Conservation (phyloP, 192 early-diverging fungal species). For the Phycomyces blakesleeanus region DNA sequence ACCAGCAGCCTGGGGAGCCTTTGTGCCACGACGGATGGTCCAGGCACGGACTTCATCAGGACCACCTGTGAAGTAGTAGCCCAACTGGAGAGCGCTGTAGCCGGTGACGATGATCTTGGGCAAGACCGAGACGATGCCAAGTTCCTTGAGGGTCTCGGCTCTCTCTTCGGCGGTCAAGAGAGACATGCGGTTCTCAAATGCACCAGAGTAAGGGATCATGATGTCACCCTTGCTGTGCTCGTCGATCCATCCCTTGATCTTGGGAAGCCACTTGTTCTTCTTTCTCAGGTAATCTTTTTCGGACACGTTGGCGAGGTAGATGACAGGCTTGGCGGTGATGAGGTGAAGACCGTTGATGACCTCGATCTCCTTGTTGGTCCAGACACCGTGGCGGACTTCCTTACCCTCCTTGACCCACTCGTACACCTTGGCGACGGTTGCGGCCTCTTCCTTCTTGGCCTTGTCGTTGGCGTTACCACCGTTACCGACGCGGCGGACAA, state of each 20-base stretch:
- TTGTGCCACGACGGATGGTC: conserved; percentile 63
- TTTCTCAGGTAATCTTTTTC: conserved; percentile 87
- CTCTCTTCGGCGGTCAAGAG: conserved; percentile 49
- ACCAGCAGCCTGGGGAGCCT: conserved; percentile 83
- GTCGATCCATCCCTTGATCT: conserved; percentile 93
- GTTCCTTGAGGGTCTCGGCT: conserved; percentile 58
- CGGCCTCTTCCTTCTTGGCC: conserved; percentile 83
- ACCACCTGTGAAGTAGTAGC: conserved; percentile 95
- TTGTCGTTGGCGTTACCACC: conserved; percentile 82
- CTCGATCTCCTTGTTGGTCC: conserved; percentile 88
- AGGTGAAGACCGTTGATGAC: conserved; percentile 83
- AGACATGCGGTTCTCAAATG: conserved; percentile 57
- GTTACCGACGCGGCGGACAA: conserved; percentile 68
- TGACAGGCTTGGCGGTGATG: conserved; percentile 94
- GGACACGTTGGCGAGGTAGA: conserved; percentile 89
- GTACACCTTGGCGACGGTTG: conserved; percentile 67
- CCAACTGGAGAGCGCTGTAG: conserved; percentile 79
- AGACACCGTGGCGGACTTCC: conserved; percentile 85
- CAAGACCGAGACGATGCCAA: conserved; percentile 65
- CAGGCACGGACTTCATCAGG: conserved; percentile 89
- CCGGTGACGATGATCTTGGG: conserved; percentile 92
- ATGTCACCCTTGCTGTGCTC: conserved; percentile 85
- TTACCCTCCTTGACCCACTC: conserved; percentile 71
- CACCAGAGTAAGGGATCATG: conserved; percentile 89
- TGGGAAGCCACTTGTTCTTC: conserved; percentile 80